A percentile compares a stretch with the other conserved stretches of the same genome.
Evolutionary conservation across 345 rosid species (phyloP).

Genomic region (Eucalyptus sp.): DNA sequence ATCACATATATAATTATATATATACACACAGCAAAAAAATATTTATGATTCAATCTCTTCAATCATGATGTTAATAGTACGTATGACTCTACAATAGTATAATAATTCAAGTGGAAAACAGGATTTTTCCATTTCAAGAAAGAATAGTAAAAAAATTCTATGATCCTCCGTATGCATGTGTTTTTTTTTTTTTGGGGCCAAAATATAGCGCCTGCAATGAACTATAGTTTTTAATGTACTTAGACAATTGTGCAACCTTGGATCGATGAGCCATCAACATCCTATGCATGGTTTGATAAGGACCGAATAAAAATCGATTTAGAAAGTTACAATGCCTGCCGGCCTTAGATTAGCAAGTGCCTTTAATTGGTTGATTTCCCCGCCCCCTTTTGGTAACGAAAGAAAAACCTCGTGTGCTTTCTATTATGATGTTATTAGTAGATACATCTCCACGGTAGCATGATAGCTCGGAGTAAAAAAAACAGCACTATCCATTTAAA

Average conservation of each 20-base stretch:
- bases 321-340: not conserved
- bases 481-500: no score
- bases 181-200: not conserved
- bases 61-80: not conserved
- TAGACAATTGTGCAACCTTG: not conserved
- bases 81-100: not conserved
- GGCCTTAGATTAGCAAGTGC: not conserved
- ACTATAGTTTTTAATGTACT: not conserved
- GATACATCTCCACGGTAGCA: not conserved
- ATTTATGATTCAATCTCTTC: not conserved
- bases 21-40: no score
- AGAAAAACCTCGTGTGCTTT: not conserved
- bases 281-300: not conserved
- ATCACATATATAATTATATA: no score
- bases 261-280: not conserved
- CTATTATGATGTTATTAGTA: not conserved
- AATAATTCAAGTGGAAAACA: not conserved
- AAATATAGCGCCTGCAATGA: not conserved
- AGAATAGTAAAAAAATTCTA: no score
- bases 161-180: not conserved
- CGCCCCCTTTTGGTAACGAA: not conserved
- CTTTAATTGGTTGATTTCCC: not conserved
- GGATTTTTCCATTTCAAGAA: not conserved
- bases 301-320: not conserved
- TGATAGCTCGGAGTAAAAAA: not conserved